Conservation (phyloP, 2,329 filamentous ascomycete genomes). For the Aspergillus ibericus region DNA sequence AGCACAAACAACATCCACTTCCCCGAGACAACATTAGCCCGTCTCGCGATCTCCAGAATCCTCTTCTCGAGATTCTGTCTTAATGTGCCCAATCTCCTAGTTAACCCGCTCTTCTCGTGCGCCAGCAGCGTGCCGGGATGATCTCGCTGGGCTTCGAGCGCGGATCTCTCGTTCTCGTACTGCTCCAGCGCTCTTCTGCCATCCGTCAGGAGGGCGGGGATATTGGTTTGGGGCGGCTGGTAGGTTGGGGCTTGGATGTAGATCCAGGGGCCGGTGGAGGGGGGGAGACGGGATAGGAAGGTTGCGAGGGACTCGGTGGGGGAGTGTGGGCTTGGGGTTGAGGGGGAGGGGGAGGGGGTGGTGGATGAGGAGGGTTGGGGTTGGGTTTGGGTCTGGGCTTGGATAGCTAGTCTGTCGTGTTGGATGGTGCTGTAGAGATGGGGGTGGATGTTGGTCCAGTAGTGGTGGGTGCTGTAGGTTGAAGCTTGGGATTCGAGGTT, state of each 20-base stretch:
- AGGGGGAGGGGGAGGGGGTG: neutral
- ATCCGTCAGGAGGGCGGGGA: constrained; percentile 52
- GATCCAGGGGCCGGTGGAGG: constrained; percentile 67
- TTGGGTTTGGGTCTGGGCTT: constrained; percentile 33
- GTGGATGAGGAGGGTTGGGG: constrained; percentile 9
- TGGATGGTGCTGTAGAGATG: constrained; percentile 34
- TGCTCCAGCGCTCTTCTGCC: constrained; percentile 57
- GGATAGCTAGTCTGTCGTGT: constrained; percentile 7
- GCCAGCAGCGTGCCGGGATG: too few relatives aligned
- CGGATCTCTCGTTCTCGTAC: constrained; percentile 48
- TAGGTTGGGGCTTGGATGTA: constrained; percentile 65
- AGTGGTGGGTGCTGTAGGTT: constrained; percentile 53
- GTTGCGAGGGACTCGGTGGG: constrained; percentile 57
- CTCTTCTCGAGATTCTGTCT: constrained; percentile 50
- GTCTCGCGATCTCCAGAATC: constrained; percentile 62
- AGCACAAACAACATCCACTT: constrained; percentile 52
- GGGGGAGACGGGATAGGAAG: constrained; percentile 69
- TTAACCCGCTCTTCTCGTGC: constrained; percentile 25
- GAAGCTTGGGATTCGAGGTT: constrained; percentile 53
- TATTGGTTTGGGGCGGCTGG: constrained; percentile 40
- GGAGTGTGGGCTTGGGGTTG: neutral
- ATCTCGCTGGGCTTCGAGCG: constrained; percentile 53
- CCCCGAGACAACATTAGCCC: constrained; percentile 60
- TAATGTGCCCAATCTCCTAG: constrained; percentile 42
- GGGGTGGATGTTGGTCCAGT: constrained; percentile 46